Conservation (phyloP, 106 monocot genomes). For the Acorus gramineus region DNA sequence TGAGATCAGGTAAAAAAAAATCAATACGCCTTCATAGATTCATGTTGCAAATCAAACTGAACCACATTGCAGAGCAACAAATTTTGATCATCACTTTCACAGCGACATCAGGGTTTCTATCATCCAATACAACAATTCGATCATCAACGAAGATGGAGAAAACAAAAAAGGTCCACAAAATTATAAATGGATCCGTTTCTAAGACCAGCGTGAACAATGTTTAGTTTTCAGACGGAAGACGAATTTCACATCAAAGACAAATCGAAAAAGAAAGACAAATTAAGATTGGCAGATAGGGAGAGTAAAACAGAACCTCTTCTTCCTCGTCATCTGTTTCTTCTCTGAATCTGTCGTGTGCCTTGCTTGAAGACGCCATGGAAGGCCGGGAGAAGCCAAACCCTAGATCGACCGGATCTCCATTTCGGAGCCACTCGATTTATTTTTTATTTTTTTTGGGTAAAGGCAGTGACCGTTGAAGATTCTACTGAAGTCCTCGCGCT, state of each 20-base stretch:
- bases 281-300: background rate
- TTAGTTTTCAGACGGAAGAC: background rate
- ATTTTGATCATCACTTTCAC: too few species aligned
- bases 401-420: too few species aligned
- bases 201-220: background rate
- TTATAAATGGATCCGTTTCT: background rate
- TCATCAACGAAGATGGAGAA: background rate
- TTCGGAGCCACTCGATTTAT: too few species aligned
- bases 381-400: too few species aligned
- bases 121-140: too few species aligned
- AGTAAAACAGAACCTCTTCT: background rate
- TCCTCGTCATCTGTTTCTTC: slow-evolving; percentile 23
- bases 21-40: too few species aligned
- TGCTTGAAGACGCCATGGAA: slow-evolving; percentile 39
- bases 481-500: too few species aligned
- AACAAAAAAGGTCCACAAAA: background rate
- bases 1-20: background rate
- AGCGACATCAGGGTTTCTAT: too few species aligned
- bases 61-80: too few species aligned
- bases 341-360: slow-evolving; percentile 6
- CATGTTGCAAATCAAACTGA: too few species aligned
- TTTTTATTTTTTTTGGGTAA: too few species aligned
- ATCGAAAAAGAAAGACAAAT: background rate
- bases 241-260: background rate
- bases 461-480: too few species aligned